These are phyloP conservation scores for Diophrys sp. DNA, from an alignment of 73 alveolate species.

Conservation along the genomic window DNA sequence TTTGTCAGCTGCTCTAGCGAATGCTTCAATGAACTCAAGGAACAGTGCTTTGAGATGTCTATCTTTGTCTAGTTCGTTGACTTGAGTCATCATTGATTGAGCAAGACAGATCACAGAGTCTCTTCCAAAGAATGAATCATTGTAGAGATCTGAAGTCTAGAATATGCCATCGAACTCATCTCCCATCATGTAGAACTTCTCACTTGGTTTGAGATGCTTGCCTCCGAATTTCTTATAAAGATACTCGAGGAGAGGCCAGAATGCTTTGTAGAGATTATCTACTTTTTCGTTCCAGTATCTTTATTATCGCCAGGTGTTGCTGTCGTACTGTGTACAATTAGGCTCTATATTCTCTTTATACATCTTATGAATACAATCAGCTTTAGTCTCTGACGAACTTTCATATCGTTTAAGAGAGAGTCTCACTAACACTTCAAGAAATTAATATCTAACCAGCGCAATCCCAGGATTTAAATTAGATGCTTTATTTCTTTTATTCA, in stretches of 20 bases:
- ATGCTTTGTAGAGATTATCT: conserved; percentile 72
- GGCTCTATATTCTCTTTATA: conserved; percentile 21
- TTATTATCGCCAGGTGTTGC: conserved; percentile 48
- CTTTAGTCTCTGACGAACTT: conserved; percentile 24
- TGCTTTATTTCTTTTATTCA: conserved; percentile 43
- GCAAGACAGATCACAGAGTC: conserved; percentile 1
- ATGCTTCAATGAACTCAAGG: conserved; percentile 63
- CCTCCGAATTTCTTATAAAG: conserved; percentile 50
- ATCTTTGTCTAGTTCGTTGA: conserved; percentile 62
- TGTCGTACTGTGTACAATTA: not conserved
- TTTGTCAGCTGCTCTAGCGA: conserved; percentile 68
- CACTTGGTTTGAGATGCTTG: conserved; percentile 62
- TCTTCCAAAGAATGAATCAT: conserved; percentile 33
- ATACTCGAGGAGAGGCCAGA: conserved; percentile 28
- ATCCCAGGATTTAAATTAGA: conserved; percentile 59
- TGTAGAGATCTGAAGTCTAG: conserved; percentile 15
- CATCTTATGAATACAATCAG: conserved; percentile 16
- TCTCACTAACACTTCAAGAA: conserved; percentile 51
- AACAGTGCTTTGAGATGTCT: conserved; percentile 64
- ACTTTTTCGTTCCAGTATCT: conserved; percentile 83
- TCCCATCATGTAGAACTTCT: conserved; percentile 47
- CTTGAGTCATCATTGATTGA: conserved; percentile 70
- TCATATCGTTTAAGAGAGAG: conserved; percentile 46
- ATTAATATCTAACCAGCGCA: conserved; percentile 52
- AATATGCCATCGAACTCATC: conserved; percentile 43